Conservation (phyloP, 345 rosid species). For the Salix purpurea region DNA sequence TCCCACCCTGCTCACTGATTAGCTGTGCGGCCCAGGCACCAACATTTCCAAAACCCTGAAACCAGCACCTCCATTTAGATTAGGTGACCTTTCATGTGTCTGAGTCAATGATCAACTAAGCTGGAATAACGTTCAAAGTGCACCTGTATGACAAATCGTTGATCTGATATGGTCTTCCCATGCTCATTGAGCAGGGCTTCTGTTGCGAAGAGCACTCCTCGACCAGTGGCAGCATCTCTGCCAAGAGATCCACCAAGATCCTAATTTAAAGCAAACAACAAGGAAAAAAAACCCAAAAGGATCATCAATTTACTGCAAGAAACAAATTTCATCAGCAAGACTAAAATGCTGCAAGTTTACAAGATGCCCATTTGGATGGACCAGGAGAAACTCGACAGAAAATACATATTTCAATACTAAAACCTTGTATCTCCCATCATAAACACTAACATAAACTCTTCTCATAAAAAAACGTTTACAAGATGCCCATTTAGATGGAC, state of each 20-base stretch:
- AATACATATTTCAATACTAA: background rate
- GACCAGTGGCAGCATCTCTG: constrained; percentile 94
- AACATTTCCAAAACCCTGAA: constrained; percentile 93
- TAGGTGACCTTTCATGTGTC: background rate
- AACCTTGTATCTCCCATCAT: background rate
- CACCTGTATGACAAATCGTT: constrained; percentile 83
- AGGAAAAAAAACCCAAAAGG: background rate
- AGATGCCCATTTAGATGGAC: constrained; percentile 5
- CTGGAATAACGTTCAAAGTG: background rate
- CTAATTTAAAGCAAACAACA: constrained; percentile 23
- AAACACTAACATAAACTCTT: background rate
- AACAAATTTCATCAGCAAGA: background rate
- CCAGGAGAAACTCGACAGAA: background rate
- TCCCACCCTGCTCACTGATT: constrained; percentile 73
- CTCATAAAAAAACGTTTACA: no score
- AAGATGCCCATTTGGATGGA: background rate
- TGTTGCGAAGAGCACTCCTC: constrained; percentile 89
- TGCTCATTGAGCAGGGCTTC: constrained; percentile 90
- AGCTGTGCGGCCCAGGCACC: constrained; percentile 96
- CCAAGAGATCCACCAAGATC: constrained; percentile 98
- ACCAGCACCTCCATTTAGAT: background rate
- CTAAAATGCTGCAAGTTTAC: background rate
- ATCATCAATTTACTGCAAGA: background rate
- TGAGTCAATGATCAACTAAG: background rate
- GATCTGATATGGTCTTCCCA: constrained; percentile 71